Percentiles rank a stretch among this genome's conserved stretches.
Conservation (phyloP, 106 monocot genomes). For the Narthecium ossifragum region DNA sequence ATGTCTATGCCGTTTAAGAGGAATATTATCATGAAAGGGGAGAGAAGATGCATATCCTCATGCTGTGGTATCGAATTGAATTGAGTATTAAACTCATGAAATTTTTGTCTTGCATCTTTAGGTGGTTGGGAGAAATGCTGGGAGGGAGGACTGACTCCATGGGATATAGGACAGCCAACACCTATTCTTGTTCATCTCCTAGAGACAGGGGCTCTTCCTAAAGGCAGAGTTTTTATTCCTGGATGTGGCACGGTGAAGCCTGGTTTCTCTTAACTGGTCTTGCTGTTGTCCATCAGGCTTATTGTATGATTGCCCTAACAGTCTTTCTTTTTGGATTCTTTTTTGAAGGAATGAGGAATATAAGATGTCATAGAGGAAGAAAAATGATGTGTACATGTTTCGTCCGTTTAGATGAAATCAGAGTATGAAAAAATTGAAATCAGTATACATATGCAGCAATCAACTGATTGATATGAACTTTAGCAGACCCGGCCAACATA, state of each 20-base stretch:
- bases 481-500: no score
- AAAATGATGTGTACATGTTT: no score
- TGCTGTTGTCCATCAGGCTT: no score
- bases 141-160: slow-evolving; percentile 67
- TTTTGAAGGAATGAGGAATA: no score
- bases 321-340: no score
- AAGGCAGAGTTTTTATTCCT: slow-evolving; percentile 68
- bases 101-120: slow-evolving; percentile 13
- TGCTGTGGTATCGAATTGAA: background rate
- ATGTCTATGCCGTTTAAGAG: background rate
- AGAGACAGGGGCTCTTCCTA: slow-evolving; percentile 46
- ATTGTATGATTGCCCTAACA: no score
- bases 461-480: no score
- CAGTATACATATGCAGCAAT: no score
- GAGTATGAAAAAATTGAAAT: no score
- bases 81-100: background rate
- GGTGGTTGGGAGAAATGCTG: slow-evolving; percentile 79
- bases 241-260: slow-evolving; percentile 77
- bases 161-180: slow-evolving; percentile 71
- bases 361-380: no score
- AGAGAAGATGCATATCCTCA: no score
- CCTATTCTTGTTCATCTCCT: slow-evolving; percentile 56
- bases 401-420: no score
- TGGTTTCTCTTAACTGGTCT: background rate
- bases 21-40: background rate